Evolutionary conservation across 306 rosid species (phyloP).

Genomic region (Medicago arabica): DNA sequence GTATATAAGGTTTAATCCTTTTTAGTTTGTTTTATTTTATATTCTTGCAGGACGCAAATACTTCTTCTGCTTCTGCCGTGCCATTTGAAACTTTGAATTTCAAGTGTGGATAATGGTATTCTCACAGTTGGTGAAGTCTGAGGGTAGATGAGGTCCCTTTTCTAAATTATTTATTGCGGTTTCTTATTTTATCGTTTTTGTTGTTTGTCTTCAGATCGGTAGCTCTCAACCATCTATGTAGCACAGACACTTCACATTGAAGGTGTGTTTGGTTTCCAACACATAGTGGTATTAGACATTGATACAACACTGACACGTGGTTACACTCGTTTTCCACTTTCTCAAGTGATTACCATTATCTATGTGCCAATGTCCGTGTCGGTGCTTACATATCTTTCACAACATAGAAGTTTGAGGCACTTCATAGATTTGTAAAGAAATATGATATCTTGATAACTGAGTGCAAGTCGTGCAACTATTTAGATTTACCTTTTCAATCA

Average conservation of each 20-base stretch:
- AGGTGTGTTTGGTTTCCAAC: background rate
- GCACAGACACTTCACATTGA: background rate
- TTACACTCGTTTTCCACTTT: background rate
- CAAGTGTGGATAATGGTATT: slow-evolving; percentile 71
- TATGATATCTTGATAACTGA: slow-evolving; percentile 2
- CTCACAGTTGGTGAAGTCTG: slow-evolving; percentile 85
- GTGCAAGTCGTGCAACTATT: background rate
- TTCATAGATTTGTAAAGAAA: slow-evolving; percentile 43
- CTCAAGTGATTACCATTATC: background rate
- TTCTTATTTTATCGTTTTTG: slow-evolving; percentile 14
- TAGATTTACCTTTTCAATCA: background rate
- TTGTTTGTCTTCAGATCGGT: slow-evolving; percentile 36
- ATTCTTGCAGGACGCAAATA: no score
- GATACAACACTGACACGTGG: background rate
- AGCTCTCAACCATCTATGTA: slow-evolving; percentile 7
- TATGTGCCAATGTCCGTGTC: background rate
- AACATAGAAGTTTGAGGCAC: slow-evolving; percentile 29
- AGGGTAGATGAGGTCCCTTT: slow-evolving; percentile 65
- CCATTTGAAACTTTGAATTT: slow-evolving; percentile 36
- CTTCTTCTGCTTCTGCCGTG: accelerated
- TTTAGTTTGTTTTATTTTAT: no score
- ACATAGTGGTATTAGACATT: background rate
- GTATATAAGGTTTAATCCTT: no score
- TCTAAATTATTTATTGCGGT: slow-evolving; percentile 1
- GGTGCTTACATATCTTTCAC: slow-evolving; percentile 1